Evolutionary conservation across 2,329 filamentous ascomycete genomes (phyloP).

Genomic region (Talaromyces sp.): DNA sequence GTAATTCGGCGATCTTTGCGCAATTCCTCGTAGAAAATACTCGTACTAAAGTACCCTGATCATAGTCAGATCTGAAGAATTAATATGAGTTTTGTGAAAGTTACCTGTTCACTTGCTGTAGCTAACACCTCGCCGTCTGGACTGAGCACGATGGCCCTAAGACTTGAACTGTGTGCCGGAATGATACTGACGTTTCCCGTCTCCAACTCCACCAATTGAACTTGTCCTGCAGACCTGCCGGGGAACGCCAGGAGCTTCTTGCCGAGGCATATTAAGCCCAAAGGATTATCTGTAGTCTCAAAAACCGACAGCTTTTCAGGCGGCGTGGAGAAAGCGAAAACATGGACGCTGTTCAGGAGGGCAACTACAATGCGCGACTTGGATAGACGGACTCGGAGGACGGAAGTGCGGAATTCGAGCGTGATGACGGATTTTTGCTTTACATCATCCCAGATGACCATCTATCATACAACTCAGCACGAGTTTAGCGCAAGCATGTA

Average conservation of each 20-base stretch:
- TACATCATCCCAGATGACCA: conserved; percentile 88
- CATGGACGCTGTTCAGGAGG: conserved; percentile 73
- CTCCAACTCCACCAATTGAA: conserved; percentile 77
- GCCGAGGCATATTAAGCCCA: conserved; percentile 75
- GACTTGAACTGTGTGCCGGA: conserved; percentile 75
- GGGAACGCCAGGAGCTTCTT: conserved; percentile 75
- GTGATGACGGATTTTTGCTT: conserved; percentile 71
- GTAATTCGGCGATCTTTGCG: conserved; percentile 76
- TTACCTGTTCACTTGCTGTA: conserved; percentile 78
- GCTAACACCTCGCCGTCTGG: conserved; percentile 76
- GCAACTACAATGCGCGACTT: conserved; percentile 75
- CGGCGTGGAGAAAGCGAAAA: conserved; percentile 74
- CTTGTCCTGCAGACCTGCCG: conserved; percentile 80
- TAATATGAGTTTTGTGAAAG: conserved; percentile 13
- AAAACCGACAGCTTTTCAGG: conserved; percentile 70
- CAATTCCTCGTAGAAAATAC: conserved; percentile 79
- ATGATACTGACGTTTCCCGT: conserved; percentile 88
- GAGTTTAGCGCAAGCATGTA: not conserved
- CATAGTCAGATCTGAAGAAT: conserved; percentile 21
- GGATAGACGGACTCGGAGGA: conserved; percentile 75
- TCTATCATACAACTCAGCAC: conserved; percentile 28
- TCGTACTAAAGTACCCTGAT: conserved; percentile 77
- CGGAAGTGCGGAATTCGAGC: conserved; percentile 73
- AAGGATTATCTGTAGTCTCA: conserved; percentile 80
- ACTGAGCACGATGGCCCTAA: conserved; percentile 77